These are phyloP conservation scores for Eucalyptus regnans DNA, from an alignment of 345 rosid genomes.

Conservation along the genomic window DNA sequence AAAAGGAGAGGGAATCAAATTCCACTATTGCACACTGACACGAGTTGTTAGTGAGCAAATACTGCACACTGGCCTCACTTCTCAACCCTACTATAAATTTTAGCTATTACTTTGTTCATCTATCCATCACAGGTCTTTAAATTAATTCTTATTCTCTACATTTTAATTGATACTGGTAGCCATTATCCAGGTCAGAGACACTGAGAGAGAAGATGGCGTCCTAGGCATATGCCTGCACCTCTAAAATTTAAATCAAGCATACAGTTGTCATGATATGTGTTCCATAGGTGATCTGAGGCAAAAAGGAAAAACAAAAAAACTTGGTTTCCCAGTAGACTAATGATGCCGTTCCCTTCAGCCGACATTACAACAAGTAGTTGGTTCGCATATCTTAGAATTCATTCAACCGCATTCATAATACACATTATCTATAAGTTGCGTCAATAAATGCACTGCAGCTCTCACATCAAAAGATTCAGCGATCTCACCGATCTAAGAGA, in stretches of 20 bases:
- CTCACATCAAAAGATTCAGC: neutral
- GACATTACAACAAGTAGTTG: neutral
- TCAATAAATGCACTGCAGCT: neutral
- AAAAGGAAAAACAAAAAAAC: neutral
- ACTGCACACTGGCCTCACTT: neutral
- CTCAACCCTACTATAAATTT: neutral
- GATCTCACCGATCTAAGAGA: constrained; percentile 59
- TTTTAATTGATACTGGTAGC: neutral
- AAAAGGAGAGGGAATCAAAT: neutral
- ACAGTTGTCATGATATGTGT: neutral
- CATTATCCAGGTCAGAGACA: neutral
- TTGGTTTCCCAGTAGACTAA: neutral
- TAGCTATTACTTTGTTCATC: neutral
- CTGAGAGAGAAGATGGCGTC: neutral
- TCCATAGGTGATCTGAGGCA: neutral
- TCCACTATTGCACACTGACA: neutral
- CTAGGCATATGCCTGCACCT: neutral
- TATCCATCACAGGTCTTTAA: neutral
- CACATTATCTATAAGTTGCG: neutral
- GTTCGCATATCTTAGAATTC: neutral
- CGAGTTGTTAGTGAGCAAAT: neutral
- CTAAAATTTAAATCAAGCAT: neutral
- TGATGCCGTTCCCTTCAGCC: neutral
- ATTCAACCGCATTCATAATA: neutral
- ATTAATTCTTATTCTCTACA: neutral